phyloP scores from a whole-genome alignment of 768 basidiomycete genomes.

The Paxillus rubicundulus region DNA sequence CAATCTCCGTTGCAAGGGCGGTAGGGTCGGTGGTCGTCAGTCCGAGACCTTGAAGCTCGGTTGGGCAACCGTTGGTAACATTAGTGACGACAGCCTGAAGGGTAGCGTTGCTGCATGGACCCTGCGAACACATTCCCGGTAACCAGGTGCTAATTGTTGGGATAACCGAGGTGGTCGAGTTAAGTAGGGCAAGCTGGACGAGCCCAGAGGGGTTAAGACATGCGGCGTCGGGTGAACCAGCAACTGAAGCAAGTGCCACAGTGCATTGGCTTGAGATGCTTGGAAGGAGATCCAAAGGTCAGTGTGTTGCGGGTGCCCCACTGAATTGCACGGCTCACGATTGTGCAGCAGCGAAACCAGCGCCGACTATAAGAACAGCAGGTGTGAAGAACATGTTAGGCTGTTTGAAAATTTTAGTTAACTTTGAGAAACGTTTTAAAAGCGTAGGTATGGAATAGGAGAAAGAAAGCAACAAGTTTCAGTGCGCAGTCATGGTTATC shows the following conservation, averaged over 20 bases:
- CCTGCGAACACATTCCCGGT: constrained; percentile 48
- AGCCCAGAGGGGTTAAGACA: constrained; percentile 42
- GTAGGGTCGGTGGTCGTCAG: constrained; percentile 14
- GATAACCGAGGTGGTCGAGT: constrained; percentile 34
- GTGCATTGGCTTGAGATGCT: constrained; percentile 42
- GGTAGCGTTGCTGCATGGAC: constrained; percentile 58
- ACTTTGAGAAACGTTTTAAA: background rate
- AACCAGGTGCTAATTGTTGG: constrained; percentile 59
- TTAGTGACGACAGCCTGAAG: constrained; percentile 53
- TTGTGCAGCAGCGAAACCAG: constrained; percentile 41
- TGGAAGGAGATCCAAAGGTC: constrained; percentile 3
- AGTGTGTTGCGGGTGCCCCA: background rate
- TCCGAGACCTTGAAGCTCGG: constrained; percentile 34
- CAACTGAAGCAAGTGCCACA: constrained; percentile 43
- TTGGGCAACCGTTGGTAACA: constrained; percentile 49
- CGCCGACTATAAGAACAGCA: constrained; percentile 30
- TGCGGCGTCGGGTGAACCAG: constrained; percentile 32
- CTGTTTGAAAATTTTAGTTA: background rate
- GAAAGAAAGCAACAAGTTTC: background rate
- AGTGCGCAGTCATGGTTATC: background rate
- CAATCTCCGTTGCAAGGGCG: constrained; percentile 38
- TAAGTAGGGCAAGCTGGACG: constrained; percentile 24
- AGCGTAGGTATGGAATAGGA: background rate
- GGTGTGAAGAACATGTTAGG: constrained; percentile 25
- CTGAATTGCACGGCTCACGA: constrained; percentile 33